Conservation (phyloP, 2,329 filamentous ascomycete genomes). For the Achaetomium macrosporum region DNA sequence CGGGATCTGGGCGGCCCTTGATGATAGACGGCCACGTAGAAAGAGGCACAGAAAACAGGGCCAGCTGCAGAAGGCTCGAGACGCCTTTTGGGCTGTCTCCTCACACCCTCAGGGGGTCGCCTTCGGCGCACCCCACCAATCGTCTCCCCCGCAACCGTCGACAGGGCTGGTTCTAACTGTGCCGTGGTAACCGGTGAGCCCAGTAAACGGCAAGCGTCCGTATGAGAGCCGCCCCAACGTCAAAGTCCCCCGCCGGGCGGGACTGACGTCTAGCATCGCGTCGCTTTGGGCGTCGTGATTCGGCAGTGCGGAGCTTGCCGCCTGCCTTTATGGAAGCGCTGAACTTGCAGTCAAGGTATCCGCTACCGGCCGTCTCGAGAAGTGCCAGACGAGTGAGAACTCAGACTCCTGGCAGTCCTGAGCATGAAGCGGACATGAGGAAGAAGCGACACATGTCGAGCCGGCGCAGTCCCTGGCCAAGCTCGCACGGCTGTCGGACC, state of each 20-base stretch:
- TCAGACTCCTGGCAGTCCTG: too few relatives aligned
- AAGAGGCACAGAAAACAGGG: background rate
- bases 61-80: slow-evolving; percentile 8
- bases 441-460: too few relatives aligned
- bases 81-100: slow-evolving; percentile 7
- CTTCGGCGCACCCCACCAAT: slow-evolving; percentile 19
- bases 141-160: slow-evolving; percentile 2
- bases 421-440: too few relatives aligned
- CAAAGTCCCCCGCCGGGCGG: background rate
- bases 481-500: too few relatives aligned
- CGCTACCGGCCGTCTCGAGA: too few relatives aligned
- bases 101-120: slow-evolving; percentile 15
- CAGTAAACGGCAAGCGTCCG: background rate
- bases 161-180: background rate
- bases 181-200: slow-evolving; percentile 19
- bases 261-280: background rate
- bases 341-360: background rate
- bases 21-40: background rate
- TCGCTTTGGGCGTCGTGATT: background rate
- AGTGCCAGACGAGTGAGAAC: too few relatives aligned
- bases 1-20: background rate
- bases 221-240: slow-evolving; percentile 3
- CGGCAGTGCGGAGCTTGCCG: too few relatives aligned
- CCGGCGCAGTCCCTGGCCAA: too few relatives aligned
- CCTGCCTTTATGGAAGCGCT: background rate